Evolutionary conservation across 2,329 filamentous ascomycete species (phyloP).

Genomic region (Paecilomyces dactylethromorphus): DNA sequence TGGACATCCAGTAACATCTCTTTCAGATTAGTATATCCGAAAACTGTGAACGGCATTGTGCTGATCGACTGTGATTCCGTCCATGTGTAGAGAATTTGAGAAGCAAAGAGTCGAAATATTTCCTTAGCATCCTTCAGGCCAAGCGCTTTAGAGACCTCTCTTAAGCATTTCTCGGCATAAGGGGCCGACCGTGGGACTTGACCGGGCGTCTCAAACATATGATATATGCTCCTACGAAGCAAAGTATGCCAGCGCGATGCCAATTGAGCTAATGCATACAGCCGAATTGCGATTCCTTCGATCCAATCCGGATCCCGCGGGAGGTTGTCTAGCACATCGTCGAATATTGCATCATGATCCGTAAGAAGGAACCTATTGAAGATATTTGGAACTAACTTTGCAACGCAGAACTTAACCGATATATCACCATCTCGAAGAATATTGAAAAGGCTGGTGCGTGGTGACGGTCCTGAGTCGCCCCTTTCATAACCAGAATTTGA

Average conservation of each 20-base stretch:
- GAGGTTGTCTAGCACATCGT: slow-evolving; percentile 75
- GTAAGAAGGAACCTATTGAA: slow-evolving; percentile 79
- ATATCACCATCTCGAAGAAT: slow-evolving; percentile 63
- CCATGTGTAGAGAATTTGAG: slow-evolving; percentile 90
- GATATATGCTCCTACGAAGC: slow-evolving; percentile 79
- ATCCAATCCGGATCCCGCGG: slow-evolving; percentile 63
- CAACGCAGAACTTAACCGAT: slow-evolving; percentile 68
- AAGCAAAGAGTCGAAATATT: slow-evolving; percentile 76
- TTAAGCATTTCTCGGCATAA: slow-evolving; percentile 69
- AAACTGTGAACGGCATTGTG: slow-evolving; percentile 78
- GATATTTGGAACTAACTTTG: slow-evolving; percentile 61
- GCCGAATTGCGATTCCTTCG: slow-evolving; percentile 79
- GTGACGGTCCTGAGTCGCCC: slow-evolving; percentile 52
- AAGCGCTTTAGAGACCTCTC: slow-evolving; percentile 59
- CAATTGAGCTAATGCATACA: slow-evolving; percentile 68
- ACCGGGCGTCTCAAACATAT: slow-evolving; percentile 86
- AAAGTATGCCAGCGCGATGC: slow-evolving; percentile 82
- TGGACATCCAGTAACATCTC: slow-evolving; percentile 66
- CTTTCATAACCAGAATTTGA: slow-evolving; percentile 61
- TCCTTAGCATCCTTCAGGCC: slow-evolving; percentile 59
- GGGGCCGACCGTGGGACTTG: slow-evolving; percentile 57
- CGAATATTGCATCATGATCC: slow-evolving; percentile 74
- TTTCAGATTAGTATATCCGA: slow-evolving; percentile 64
- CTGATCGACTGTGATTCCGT: slow-evolving; percentile 60
- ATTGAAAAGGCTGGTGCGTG: slow-evolving; percentile 65